Percentiles rank a stretch among this genome's conserved stretches.
Evolutionary conservation across 371 early-diverging fungal species (phyloP).

Genomic region (Lichtheimia corymbifera): DNA sequence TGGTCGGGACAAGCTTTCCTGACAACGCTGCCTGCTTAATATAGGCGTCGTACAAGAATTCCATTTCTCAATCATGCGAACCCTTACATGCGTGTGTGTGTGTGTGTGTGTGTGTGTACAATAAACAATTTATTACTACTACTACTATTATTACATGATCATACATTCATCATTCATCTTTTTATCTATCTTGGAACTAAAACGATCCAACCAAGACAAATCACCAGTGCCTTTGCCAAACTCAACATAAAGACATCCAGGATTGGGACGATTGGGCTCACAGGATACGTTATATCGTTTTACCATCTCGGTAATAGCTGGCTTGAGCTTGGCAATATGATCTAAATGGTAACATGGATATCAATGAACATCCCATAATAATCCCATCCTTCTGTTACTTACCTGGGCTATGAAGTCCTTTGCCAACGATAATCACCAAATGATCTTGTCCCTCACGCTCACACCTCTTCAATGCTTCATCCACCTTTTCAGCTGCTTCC

Average conservation of each 20-base stretch:
- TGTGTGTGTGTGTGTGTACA: too few species aligned
- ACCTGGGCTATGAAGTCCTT: conserved; percentile 60
- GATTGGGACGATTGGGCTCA: conserved; percentile 60
- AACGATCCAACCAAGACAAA: conserved; percentile 46
- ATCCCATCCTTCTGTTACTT: not conserved
- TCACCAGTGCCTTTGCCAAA: conserved; percentile 52
- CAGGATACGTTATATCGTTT: conserved; percentile 54
- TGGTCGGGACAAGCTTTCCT: too few species aligned
- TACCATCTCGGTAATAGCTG: conserved; percentile 57
- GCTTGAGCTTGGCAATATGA: conserved; percentile 62
- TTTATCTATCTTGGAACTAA: conserved; percentile 28
- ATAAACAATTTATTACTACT: too few species aligned
- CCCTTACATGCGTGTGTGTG: too few species aligned
- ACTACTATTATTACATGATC: conserved; percentile 32
- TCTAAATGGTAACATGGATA: conserved; percentile 9
- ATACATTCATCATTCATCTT: conserved; percentile 32
- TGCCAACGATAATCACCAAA: conserved; percentile 64
- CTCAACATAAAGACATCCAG: conserved; percentile 63
- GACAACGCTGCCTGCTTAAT: too few species aligned
- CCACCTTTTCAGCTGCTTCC: conserved; percentile 57
- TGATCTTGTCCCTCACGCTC: conserved; percentile 37
- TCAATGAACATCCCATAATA: not conserved
- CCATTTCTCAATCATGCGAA: too few species aligned
- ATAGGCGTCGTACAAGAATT: too few species aligned
- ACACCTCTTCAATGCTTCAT: conserved; percentile 51